Percentiles rank a stretch among this genome's conserved stretches.
Conservation (phyloP, 169 alveolate species). For the Plasmodium ovale region DNA sequence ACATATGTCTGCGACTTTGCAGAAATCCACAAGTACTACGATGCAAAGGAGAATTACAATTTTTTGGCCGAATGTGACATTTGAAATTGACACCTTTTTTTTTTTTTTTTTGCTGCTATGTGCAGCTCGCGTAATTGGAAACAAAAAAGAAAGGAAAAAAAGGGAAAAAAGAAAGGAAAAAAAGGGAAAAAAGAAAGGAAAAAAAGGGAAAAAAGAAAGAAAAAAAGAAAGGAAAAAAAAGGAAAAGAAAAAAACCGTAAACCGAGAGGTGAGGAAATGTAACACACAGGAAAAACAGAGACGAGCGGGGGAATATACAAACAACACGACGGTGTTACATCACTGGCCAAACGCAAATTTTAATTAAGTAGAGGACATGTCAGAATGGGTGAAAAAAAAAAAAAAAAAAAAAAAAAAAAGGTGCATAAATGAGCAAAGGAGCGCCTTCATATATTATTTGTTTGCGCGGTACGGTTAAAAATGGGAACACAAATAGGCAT, state of each 20-base stretch:
- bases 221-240: neutral
- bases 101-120: neutral
- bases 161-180: too few relatives aligned
- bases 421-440: too few relatives aligned
- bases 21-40: conserved; percentile 56
- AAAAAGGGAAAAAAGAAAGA: conserved; percentile 8
- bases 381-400: too few relatives aligned
- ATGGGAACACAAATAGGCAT: neutral
- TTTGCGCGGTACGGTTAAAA: too few relatives aligned
- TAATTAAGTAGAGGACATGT: too few relatives aligned
- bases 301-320: too few relatives aligned
- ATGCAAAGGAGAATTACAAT: conserved; percentile 32
- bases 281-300: neutral
- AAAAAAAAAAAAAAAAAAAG: too few relatives aligned
- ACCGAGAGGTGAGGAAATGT: neutral
- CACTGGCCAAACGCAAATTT: too few relatives aligned
- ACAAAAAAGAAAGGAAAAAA: conserved; percentile 13
- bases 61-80: conserved; percentile 6
- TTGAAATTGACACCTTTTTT: conserved; percentile 1
- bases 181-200: too few relatives aligned
- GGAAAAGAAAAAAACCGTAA: conserved; percentile 1
- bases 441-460: too few relatives aligned
- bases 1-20: conserved; percentile 35
- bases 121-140: neutral
- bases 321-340: too few relatives aligned